A percentile compares a stretch with the other conserved stretches of the same genome.
These are phyloP conservation scores for Dittrichia graveolens DNA, from an alignment of 129 eudicot species.

Conservation along the genomic window DNA sequence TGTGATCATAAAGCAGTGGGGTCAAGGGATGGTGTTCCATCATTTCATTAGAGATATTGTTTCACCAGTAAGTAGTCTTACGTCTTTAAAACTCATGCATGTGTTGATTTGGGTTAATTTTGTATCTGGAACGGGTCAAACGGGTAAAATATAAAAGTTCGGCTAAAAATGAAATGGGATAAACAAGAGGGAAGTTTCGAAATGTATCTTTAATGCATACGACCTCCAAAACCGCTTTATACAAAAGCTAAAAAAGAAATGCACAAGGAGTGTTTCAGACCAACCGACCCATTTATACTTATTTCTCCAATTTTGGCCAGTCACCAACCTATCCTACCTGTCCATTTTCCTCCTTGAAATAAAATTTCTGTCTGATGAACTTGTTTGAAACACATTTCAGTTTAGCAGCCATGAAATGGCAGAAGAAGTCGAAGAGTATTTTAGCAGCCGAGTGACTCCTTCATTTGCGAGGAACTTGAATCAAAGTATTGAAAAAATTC, in stretches of 20 bases:
- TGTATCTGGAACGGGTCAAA: not conserved
- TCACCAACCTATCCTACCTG: not conserved
- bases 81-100: not conserved
- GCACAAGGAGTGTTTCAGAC: not conserved
- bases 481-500: conserved; percentile 55
- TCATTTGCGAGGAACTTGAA: conserved; percentile 49
- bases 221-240: not conserved
- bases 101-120: not conserved
- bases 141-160: not conserved
- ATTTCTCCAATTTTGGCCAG: not conserved
- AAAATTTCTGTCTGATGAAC: not conserved
- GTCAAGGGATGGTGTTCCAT: conserved; percentile 47
- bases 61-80: conserved; percentile 41
- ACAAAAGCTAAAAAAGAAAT: not conserved
- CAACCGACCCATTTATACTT: not conserved
- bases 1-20: conserved; percentile 38
- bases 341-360: not conserved
- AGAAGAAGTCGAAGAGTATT: conserved; percentile 52
- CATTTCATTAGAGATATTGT: conserved; percentile 45
- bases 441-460: conserved; percentile 41
- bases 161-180: no score
- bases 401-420: conserved; percentile 52
- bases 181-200: no score
- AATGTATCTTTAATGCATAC: not conserved
- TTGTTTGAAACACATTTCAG: conserved; percentile 29